Evolutionary conservation across 805 yeast genomes (phyloP), one percentile per base, ranked within the genome.

Genomic region (Pichia heedii): DNA sequence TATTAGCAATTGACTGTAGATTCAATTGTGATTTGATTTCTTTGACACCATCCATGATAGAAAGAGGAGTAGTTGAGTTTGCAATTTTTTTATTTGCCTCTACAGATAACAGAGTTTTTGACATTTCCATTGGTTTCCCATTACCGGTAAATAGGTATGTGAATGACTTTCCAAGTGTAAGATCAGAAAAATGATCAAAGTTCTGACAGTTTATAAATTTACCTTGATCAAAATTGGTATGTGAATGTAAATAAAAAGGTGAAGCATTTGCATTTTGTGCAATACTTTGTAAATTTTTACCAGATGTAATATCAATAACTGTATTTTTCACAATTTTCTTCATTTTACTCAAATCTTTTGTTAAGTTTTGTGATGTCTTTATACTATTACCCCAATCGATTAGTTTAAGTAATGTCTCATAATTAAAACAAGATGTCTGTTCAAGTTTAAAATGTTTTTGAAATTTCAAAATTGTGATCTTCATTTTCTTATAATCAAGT

Each of bases 401-500:
- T 10, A 61, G 37, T 40, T 42, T 50, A 10, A 49, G 19, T 5
- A 60, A 37, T 1, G 65, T 60, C 30, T 51, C 55, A 10, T 40
- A 35, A 38, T 59, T 58, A 33, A 50, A 50, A 10, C 52, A 55
- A 3, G 52, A 42, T 5, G 47, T 45, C 18, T 36, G 12, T 33
- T 53, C 48, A 5, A 49, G 15, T 37, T 45, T 46, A 21, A 33
- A 34, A 8, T 53, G 50, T 55, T 78, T 84, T 60, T 93, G 97
- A 58, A 89, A 90, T 46, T 77, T 81, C 2, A 77, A 76, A 22
- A 93, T 72, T 7, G 87, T 75, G 3, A 71, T 60, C 62, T 78
- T 72, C 53, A 90, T 83, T 39, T 72, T 73, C 42, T 79, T 82
- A 41, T 77, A 79, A 48, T 84, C 90, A 55, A 84, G 79, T 0